Evolutionary conservation across 352 stramenopile species (phyloP), one percentile per base, ranked within the genome.

Genomic region (Labyrinthula sp.): DNA sequence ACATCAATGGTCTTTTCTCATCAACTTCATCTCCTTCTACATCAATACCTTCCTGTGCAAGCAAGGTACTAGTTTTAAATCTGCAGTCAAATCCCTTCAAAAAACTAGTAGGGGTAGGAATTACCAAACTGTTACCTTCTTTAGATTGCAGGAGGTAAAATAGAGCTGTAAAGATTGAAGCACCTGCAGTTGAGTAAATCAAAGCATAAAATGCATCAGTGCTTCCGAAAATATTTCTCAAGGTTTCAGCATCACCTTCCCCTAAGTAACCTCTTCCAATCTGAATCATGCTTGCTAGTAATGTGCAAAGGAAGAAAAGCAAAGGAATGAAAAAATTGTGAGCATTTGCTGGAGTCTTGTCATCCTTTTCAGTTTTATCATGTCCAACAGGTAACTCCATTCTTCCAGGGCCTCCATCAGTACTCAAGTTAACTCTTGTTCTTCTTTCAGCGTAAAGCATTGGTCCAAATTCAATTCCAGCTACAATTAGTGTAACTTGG

Each of bases 381-480:
- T 23, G 24, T 30, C 38, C 17, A 31, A 59, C 21, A 61, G 23
- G 17, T 23, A 22, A 22, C 14, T 25, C 15, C 7, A 22, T 17
- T 6, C 23, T 7, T 25, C 33, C 27, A 36, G 12, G 23, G 18
- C 40, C 65, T 39, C 65, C 65, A 50, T 70, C 65, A 0, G 56
- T 66, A n/a, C 65, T 43, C 18, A 58, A 47, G 37, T 66, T 68
- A 2, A 70, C 52, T 15, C 54, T 54, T 9, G 46, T 59, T 15
- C 60, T 54, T 17, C 65, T 47, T 30, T 73, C 66, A 3, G 66
- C 60, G 20, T 69, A 50, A 15, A 71, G 49, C 66, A 73, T 71
- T 14, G 3, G 58, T 21, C 63, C 63, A 38, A 63, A 66, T 34
- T 70, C 66, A 39, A 63, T 52, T 15, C 36, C 36, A 28, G 26